These are phyloP conservation scores for Pneumocystis canis DNA, from an alignment of 1,139 yeast genomes.

Conservation along the genomic window DNA sequence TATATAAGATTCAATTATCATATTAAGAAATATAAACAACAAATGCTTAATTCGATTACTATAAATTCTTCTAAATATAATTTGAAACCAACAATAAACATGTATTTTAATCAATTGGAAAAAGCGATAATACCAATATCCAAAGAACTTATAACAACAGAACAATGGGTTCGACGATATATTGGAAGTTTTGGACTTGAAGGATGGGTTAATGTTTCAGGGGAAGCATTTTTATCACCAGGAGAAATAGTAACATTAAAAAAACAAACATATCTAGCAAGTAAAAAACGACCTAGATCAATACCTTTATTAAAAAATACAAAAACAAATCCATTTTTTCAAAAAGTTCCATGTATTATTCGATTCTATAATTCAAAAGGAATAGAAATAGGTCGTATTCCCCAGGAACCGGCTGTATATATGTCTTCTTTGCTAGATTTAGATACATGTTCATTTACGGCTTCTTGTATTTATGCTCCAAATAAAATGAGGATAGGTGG, in stretches of 20 bases:
- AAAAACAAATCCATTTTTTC: conserved; percentile 4
- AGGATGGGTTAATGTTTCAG: conserved; percentile 77
- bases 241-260: conserved; percentile 29
- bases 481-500: conserved; percentile 58
- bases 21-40: too few species aligned
- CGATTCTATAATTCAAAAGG: conserved; percentile 23
- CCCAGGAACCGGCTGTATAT: conserved; percentile 57
- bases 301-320: neutral
- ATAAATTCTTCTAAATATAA: conserved; percentile 21
- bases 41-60: too few species aligned
- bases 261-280: conserved; percentile 6
- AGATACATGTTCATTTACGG: conserved; percentile 41
- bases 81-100: conserved; percentile 22
- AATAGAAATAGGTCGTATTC: conserved; percentile 66
- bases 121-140: conserved; percentile 7
- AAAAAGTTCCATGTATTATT: conserved; percentile 23
- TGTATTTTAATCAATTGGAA: conserved; percentile 18
- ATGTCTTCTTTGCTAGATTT: conserved; percentile 52
- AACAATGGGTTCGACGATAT: neutral
- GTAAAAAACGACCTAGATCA: neutral
- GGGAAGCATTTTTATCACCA: conserved; percentile 37
- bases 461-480: conserved; percentile 46
- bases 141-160: neutral
- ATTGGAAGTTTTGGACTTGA: conserved; percentile 16
- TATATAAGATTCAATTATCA: too few species aligned